Base-by-base conservation (phyloP, 1,284 basidiomycete genomes). In the Rhodofomes roseus region DNA sequence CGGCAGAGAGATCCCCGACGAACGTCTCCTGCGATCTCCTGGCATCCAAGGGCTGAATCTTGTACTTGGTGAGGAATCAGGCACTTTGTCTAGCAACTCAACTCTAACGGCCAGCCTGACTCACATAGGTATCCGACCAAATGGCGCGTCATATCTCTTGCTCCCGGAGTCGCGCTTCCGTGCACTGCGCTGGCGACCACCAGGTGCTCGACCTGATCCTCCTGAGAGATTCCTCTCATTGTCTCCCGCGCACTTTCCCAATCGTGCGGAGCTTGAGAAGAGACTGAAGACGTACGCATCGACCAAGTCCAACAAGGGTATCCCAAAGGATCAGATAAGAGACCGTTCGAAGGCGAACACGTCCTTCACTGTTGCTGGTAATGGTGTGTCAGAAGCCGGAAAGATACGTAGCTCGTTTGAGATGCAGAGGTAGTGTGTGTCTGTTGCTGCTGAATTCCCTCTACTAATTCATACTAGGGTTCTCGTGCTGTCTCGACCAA, bases 121-220 rank as follows among this genome's bases (percentile, higher is more conserved):
- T 39, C 6, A 18, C 41, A 5, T 39, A 72, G 75, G 74, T 2
- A 71, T 76, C 31, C 55, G 57, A 18, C 68, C 69, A 1, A 70
- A 61, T 43, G 75, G 75, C 23, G 72, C 73, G 9, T 74, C 74
- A 1, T 72, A 71, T 46, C 55, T 77, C 4, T 66, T 76, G 8
- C 31, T 73, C n/a, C 64, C 71, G 5, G 9, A 54, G 29, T 52
- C 58, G 3, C 62, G 60, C 20, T 68, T 61, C 54, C 36, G 31
- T n/a, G 51, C 25, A 8, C 20, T 55, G 31, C 54, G 62, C 16
- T 48, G 46, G 46, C 56, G 62, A 31, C 37, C 54, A 11, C 60
- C 59, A 18, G 48, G 31, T 5, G 22, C 31, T 1, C n/a, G 23
- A 9, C 61, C 65, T 7, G 59, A 58, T 41, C 51, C 11, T 20